A percentile compares a stretch with the other conserved stretches of the same genome.
Evolutionary conservation across 768 basidiomycete species (phyloP).

Genomic region (Auricularia cornea): DNA sequence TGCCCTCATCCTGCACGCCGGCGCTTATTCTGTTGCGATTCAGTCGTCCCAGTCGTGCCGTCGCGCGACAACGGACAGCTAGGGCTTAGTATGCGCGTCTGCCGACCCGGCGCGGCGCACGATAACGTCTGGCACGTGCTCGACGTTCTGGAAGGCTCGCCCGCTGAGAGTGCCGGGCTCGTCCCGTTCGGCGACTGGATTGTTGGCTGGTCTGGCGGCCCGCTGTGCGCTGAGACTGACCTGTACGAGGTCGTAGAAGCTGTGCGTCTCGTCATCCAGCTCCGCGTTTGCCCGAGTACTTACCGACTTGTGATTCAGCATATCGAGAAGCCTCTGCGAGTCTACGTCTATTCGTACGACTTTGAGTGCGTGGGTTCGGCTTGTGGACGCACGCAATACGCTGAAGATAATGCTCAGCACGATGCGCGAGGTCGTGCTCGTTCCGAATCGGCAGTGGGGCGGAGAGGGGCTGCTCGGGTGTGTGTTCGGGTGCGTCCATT

Average conservation of each 20-base stretch:
- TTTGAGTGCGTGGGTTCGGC: constrained; percentile 63
- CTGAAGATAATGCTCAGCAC: constrained; percentile 42
- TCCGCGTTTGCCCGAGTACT: constrained; percentile 2
- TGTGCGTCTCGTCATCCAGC: constrained; percentile 37
- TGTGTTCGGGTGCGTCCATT: constrained; percentile 73
- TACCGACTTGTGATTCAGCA: constrained; percentile 44
- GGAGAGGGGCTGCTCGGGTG: constrained; percentile 93
- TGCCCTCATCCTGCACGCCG: neutral
- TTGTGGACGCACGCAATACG: constrained; percentile 1
- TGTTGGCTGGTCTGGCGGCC: constrained; percentile 91
- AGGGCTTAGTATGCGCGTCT: constrained; percentile 89
- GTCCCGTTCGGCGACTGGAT: constrained; percentile 85
- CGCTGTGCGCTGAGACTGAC: constrained; percentile 83
- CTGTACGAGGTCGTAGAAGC: constrained; percentile 95
- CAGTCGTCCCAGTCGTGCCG: constrained; percentile 15
- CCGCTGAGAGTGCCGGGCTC: constrained; percentile 91
- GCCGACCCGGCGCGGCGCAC: constrained; percentile 77
- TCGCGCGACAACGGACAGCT: constrained; percentile 75
- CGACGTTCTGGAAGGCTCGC: constrained; percentile 92
- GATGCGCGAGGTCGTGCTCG: constrained; percentile 84
- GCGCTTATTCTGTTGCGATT: neutral
- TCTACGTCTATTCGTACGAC: constrained; percentile 96
- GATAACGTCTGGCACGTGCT: constrained; percentile 99
- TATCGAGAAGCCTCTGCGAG: constrained; percentile 84
- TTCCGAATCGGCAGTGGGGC: constrained; percentile 96